Evolutionary conservation across 768 basidiomycete species (phyloP).

Genomic region (Russula dissimulans): DNA sequence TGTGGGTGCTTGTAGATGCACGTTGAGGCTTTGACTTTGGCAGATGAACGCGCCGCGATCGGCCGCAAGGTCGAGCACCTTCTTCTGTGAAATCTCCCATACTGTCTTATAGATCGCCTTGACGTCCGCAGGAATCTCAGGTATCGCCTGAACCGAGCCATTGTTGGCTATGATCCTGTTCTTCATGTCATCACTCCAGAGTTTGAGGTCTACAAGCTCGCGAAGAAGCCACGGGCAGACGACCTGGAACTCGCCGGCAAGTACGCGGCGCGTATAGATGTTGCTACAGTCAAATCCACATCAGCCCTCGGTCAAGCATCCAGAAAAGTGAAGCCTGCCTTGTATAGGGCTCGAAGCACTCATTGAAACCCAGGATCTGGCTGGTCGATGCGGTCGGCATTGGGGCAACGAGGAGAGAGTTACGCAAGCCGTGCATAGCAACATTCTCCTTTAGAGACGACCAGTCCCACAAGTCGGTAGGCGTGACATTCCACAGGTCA

Average conservation of each 20-base stretch:
- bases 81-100: conserved; percentile 99
- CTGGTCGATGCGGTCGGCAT: conserved; percentile 99
- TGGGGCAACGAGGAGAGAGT: conserved; percentile 87
- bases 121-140: conserved; percentile 78
- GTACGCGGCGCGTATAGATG: conserved; percentile 96
- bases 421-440: conserved; percentile 68
- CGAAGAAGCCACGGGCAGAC: conserved; percentile 99
- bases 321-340: conserved; percentile 38
- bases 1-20: conserved; percentile 85
- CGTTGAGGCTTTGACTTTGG: conserved; percentile 90
- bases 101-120: conserved; percentile 99
- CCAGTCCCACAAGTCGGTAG: conserved; percentile 92
- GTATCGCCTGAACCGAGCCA: conserved; percentile 81
- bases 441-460: conserved; percentile 77
- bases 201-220: conserved; percentile 87
- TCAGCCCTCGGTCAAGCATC: not conserved
- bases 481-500: conserved; percentile 92
- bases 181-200: conserved; percentile 99
- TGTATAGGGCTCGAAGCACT: conserved; percentile 99
- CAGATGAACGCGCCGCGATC: conserved; percentile 98
- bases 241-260: conserved; percentile 99
- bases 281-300: conserved; percentile 45
- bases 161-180: conserved; percentile 98
- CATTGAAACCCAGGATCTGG: conserved; percentile 97
- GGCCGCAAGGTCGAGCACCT: conserved; percentile 94